These are phyloP conservation scores for Gremmenia infestans DNA, from an alignment of 2,329 filamentous ascomycete genomes.

Conservation along the genomic window DNA sequence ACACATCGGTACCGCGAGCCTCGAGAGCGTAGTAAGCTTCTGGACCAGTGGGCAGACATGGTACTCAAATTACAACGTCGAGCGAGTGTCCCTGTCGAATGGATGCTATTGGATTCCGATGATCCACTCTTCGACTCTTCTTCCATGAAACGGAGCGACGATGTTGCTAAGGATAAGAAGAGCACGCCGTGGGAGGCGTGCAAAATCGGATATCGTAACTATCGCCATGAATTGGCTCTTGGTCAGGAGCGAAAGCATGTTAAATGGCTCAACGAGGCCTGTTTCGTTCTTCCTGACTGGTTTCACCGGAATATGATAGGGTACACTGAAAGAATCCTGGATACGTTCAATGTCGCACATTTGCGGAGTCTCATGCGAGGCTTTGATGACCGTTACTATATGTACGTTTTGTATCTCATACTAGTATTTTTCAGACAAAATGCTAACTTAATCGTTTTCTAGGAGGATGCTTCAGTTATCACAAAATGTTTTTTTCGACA, in stretches of 20 bases:
- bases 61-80: constrained; percentile 35
- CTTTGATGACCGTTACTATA: constrained; percentile 55
- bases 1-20: background rate
- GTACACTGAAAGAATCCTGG: constrained; percentile 56
- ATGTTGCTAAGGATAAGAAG: constrained; percentile 24
- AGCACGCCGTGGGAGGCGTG: constrained; percentile 47
- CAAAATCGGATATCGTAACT: constrained; percentile 52
- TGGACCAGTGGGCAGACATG: constrained; percentile 6
- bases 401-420: constrained; percentile 32
- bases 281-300: constrained; percentile 49
- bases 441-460: constrained; percentile 25
- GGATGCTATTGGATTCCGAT: constrained; percentile 30
- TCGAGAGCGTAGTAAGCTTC: background rate
- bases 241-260: constrained; percentile 49
- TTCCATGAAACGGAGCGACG: constrained; percentile 31
- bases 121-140: constrained; percentile 46
- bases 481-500: constrained; percentile 64
- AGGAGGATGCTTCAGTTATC: constrained; percentile 57
- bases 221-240: constrained; percentile 45
- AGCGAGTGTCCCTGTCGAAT: background rate
- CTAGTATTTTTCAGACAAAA: background rate
- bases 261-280: constrained; percentile 54
- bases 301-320: constrained; percentile 44
- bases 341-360: constrained; percentile 60
- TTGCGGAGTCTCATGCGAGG: constrained; percentile 44